These are phyloP conservation scores for Aspergillus texensis DNA, from an alignment of 2,329 filamentous ascomycete species.

Conservation along the genomic window DNA sequence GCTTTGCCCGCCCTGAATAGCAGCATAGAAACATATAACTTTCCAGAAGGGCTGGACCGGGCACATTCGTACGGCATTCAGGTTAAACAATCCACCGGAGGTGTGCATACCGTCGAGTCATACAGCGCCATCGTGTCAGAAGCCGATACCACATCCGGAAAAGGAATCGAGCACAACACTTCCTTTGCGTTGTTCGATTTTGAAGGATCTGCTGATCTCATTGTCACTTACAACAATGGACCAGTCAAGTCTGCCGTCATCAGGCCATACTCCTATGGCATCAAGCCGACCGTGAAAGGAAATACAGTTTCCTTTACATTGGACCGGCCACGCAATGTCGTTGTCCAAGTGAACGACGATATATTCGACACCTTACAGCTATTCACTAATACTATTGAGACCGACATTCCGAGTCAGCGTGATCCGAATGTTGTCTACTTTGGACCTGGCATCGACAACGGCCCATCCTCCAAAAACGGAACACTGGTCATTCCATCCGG, in stretches of 20 bases:
- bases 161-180: not conserved
- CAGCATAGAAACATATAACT: not conserved
- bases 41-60: not conserved
- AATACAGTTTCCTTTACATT: conserved; percentile 2
- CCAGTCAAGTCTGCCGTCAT: conserved; percentile 1
- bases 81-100: not conserved
- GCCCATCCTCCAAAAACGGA: not conserved
- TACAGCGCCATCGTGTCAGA: conserved; percentile 3
- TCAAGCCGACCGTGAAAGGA: not conserved
- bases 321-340: not conserved
- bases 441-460: not conserved
- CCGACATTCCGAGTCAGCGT: not conserved
- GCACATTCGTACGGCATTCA: not conserved
- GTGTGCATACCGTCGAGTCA: not conserved
- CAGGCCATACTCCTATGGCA: not conserved
- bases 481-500: not conserved
- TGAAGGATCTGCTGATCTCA: not conserved
- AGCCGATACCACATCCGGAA: conserved; percentile 5
- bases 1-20: not conserved
- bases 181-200: conserved; percentile 8
- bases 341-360: conserved; percentile 8
- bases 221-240: not conserved
- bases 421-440: conserved; percentile 1
- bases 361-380: conserved; percentile 8
- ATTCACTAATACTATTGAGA: not conserved